Conservation (phyloP, 2,329 filamentous ascomycete genomes). For the Hypoxylon sp. region DNA sequence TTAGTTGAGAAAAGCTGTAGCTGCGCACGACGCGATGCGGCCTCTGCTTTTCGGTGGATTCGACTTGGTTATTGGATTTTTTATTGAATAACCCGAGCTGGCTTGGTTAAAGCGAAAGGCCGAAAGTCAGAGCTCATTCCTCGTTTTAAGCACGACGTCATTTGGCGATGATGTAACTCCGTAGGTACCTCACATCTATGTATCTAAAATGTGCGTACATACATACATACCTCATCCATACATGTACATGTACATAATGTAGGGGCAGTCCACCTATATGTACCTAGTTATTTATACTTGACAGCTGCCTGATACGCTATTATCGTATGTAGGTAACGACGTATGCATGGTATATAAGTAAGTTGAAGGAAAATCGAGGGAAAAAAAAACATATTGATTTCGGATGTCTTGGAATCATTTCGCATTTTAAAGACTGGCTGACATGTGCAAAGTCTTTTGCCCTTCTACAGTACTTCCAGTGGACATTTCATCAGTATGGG, state of each 20-base stretch:
- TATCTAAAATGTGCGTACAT: neutral
- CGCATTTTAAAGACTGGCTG: neutral
- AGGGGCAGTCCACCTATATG: no score
- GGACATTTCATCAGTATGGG: neutral
- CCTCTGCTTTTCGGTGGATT: slow-evolving; percentile 16
- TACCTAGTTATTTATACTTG: no score
- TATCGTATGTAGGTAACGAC: neutral
- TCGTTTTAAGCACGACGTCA: slow-evolving; percentile 34
- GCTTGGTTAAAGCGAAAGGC: neutral
- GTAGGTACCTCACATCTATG: neutral
- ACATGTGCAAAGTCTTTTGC: neutral
- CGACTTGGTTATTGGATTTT: neutral
- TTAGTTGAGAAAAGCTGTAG: slow-evolving; percentile 27
- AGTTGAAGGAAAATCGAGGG: neutral
- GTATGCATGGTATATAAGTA: slow-evolving; percentile 4
- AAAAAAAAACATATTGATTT: neutral
- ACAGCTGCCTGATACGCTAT: neutral
- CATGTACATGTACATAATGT: no score
- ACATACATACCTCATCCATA: neutral
- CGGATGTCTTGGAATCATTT: neutral
- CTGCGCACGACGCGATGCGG: slow-evolving; percentile 12
- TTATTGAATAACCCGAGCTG: slow-evolving; percentile 22
- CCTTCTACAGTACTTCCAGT: neutral
- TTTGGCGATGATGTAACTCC: slow-evolving; percentile 9
- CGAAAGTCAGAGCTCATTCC: slow-evolving; percentile 2